Evolutionary conservation across 1,139 yeast genomes (phyloP), one percentile per base, ranked within the genome.

Genomic region (Kazachstania sp.): DNA sequence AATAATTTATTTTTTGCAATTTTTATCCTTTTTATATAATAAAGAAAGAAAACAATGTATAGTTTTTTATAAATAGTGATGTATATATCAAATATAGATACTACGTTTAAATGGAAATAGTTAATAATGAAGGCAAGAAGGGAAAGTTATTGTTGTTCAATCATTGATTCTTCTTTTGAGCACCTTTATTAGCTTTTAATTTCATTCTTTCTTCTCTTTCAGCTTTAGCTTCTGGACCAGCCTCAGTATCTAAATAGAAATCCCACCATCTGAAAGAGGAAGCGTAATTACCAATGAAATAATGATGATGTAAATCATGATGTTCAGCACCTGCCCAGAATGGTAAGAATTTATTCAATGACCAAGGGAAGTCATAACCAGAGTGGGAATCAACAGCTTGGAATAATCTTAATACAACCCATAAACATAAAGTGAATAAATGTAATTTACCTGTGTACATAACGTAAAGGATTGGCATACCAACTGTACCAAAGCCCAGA

Each of bases 321-420:
- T 90, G 97, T 60, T 86, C 97, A 19, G 97, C 97, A 50, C 97
- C 97, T 16, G 97, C 95, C 97, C 97, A 90, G 70, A 90, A 77
- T 35, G 97, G 96, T 50, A 90, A 65, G 69, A 88, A 81, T 63
- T 88, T 86, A 70, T 86, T 90, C 64, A 90, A 75, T 5, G 96
- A 86, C 88, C 95, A 83, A 49, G 97, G 97, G 77, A 90, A 90
- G 62, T 90, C 97, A 69, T 90, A 90, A 49, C 97, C 97, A 1
- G 97, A 87, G 67, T 90, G 97, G 31, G 97, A 84, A 66, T 90
- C 97, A 48, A 90, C 88, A 8, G 97, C 97, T 71, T 90, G 97
- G 71, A 83, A 81, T 56, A 90, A 78, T 64, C 97, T 79, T 57
- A 86, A 67, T n/a, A 85, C 76, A 58, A 90, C 84, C 97, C 97